Conservation (phyloP, 2,329 filamentous ascomycete species). For the Annulohypoxylon truncatum region DNA sequence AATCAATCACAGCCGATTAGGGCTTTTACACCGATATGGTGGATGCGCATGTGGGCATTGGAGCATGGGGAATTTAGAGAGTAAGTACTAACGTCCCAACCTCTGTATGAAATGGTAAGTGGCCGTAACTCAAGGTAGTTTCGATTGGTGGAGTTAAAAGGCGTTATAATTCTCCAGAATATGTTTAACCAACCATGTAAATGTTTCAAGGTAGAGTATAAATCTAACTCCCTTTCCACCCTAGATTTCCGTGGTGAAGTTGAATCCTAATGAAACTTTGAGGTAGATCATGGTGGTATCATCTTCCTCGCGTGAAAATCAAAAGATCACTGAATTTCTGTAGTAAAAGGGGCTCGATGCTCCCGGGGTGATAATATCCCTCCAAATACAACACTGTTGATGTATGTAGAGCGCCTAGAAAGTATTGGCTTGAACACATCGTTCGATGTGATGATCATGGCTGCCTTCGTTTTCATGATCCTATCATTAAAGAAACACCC, state of each 20-base stretch:
- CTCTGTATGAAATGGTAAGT: background rate
- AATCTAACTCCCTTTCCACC: no score
- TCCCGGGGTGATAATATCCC: no score
- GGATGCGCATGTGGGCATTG: conserved; percentile 14
- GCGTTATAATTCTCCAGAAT: background rate
- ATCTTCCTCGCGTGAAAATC: background rate
- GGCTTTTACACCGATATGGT: conserved; percentile 15
- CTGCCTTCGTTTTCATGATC: background rate
- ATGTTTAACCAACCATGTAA: background rate
- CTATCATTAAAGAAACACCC: background rate
- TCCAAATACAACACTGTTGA: no score
- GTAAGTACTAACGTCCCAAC: background rate
- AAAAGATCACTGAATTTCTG: background rate
- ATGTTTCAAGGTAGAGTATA: no score
- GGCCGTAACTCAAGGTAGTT: background rate
- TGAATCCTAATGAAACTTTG: background rate
- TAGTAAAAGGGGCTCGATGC: no score
- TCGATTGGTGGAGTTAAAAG: background rate
- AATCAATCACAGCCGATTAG: background rate
- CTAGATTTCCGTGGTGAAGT: no score
- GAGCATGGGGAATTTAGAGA: background rate
- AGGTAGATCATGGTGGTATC: background rate
- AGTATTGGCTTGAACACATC: background rate
- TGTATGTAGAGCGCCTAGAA: no score
- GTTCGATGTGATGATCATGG: background rate